Percentiles rank a stretch among this genome's conserved stretches.
phyloP scores from a whole-genome alignment of 805 yeast genomes.

The Saitoella complicata region DNA sequence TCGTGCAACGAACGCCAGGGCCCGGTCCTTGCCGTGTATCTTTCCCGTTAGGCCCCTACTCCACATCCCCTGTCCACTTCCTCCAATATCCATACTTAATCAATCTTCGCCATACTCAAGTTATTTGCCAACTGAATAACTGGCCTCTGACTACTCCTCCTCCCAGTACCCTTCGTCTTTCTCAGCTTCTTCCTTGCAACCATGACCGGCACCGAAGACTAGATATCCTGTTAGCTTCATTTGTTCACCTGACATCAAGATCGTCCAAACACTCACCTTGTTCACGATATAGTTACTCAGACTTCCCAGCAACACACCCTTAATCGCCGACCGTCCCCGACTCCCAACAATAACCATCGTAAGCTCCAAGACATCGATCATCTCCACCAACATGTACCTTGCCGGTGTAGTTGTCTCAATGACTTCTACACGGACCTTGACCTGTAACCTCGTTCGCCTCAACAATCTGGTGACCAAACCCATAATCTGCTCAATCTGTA shows the following conservation, averaged over 20 bases:
- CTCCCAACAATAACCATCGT: conserved; percentile 63
- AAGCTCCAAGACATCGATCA: conserved; percentile 56
- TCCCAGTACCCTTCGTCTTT: conserved; percentile 30
- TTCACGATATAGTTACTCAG: conserved; percentile 58
- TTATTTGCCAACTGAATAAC: no score
- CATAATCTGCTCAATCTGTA: conserved; percentile 24
- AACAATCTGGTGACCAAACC: conserved; percentile 29
- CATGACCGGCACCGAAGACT: conserved; percentile 60
- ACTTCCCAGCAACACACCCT: conserved; percentile 60
- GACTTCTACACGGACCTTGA: conserved; percentile 57
- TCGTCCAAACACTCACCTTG: conserved; percentile 18
- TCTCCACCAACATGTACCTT: conserved; percentile 49
- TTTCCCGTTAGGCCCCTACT: no score
- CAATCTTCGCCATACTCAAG: no score
- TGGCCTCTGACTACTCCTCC: no score
- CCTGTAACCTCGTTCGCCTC: conserved; percentile 50
- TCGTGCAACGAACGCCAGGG: no score
- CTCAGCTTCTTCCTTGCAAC: conserved; percentile 59
- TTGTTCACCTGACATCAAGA: neutral
- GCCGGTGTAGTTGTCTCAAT: conserved; percentile 57
- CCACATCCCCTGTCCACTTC: no score
- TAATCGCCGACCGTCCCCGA: conserved; percentile 52
- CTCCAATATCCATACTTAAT: no score
- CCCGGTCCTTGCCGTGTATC: no score
- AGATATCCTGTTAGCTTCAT: neutral